A percentile compares a stretch with the other conserved stretches of the same genome.
Evolutionary conservation across 2,329 filamentous ascomycete genomes (phyloP).

Genomic region (Amylocarpus encephaloides): DNA sequence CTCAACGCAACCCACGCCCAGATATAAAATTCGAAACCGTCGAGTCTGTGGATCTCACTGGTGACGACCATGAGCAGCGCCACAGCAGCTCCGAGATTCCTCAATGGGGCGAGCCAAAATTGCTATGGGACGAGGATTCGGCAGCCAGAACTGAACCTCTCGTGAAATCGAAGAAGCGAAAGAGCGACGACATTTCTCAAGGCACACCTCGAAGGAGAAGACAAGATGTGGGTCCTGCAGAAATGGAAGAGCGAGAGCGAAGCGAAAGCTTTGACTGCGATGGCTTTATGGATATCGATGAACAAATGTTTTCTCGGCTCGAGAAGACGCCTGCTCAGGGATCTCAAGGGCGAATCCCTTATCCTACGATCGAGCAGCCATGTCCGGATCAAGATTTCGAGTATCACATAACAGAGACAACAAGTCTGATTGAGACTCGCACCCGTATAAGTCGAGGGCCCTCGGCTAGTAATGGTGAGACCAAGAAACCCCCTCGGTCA

Average conservation of each 20-base stretch:
- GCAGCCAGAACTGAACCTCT: constrained; percentile 27
- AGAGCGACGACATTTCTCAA: constrained; percentile 28
- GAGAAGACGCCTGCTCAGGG: constrained; percentile 1
- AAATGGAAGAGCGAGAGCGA: background rate
- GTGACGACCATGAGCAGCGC: constrained; percentile 20
- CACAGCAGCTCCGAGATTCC: constrained; percentile 24
- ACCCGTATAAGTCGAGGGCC: constrained; percentile 25
- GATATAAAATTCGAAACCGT: constrained; percentile 16
- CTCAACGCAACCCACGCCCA: constrained; percentile 24
- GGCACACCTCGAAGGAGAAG: constrained; percentile 12
- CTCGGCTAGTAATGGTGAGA: constrained; percentile 9
- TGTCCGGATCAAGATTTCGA: constrained; percentile 11
- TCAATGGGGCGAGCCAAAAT: constrained; percentile 16
- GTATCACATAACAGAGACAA: constrained; percentile 23
- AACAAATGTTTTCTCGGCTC: constrained; percentile 9
- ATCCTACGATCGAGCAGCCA: constrained; percentile 14
- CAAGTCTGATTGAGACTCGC: constrained; percentile 22
- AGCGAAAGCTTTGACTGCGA: constrained; percentile 8
- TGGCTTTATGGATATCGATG: constrained; percentile 31
- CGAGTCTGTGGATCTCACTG: constrained; percentile 31
- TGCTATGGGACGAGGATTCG: constrained; percentile 25
- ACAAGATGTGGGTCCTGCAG: background rate
- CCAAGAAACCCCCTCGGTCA: constrained; percentile 1
- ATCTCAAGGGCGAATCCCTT: background rate
- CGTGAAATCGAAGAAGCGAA: constrained; percentile 27